phyloP scores from a whole-genome alignment of 805 yeast species.

The Metschnikowia peoriensis region DNA sequence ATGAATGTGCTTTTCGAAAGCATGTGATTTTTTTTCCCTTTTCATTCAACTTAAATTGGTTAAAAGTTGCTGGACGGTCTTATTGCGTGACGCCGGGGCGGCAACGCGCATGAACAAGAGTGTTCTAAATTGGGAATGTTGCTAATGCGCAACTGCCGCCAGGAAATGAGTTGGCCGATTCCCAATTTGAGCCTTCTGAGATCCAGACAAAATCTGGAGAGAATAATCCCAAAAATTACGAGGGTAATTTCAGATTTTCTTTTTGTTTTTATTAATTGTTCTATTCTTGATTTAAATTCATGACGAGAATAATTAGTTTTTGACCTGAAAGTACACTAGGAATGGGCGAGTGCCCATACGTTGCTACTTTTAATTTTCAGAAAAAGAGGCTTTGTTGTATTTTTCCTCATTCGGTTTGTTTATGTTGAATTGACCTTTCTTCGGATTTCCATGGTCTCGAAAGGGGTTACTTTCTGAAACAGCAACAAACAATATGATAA shows the following conservation, averaged over 20 bases:
- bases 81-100: neutral
- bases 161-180: neutral
- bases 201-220: neutral
- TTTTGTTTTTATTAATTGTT: no score
- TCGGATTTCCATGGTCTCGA: slow-evolving; percentile 1
- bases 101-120: neutral
- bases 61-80: no score
- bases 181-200: no score
- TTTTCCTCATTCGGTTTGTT: neutral
- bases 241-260: no score
- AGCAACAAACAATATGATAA: slow-evolving; percentile 3
- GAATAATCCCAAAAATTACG: no score
- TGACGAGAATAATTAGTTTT: no score
- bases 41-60: no score
- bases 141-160: neutral
- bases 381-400: no score
- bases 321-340: no score
- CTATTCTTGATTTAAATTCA: no score
- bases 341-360: no score
- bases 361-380: neutral
- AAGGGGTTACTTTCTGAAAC: neutral
- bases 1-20: no score
- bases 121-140: neutral
- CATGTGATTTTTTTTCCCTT: neutral
- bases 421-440: neutral